Percentiles rank a stretch among this genome's conserved stretches.
phyloP scores from a whole-genome alignment of 371 early-diverging fungal genomes.

The Blakeslea trispora region DNA sequence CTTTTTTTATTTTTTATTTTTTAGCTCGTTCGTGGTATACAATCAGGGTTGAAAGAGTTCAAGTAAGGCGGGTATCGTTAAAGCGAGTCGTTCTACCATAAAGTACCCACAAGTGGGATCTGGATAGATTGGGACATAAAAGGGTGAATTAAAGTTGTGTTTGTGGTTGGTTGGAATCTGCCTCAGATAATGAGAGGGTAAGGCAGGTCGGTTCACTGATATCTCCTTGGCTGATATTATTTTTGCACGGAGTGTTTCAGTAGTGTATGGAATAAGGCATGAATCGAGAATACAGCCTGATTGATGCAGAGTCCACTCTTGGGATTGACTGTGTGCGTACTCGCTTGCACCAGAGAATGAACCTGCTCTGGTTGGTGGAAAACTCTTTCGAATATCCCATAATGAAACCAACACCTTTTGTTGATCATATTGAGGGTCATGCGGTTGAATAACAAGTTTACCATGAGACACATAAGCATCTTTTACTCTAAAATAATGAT shows the following conservation, averaged over 20 bases:
- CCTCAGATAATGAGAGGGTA: conserved; percentile 19
- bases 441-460: conserved; percentile 34
- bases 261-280: conserved; percentile 18
- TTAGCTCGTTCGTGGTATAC: no score
- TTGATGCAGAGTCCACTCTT: conserved; percentile 23
- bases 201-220: conserved; percentile 14
- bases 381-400: conserved; percentile 36
- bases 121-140: conserved; percentile 15
- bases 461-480: conserved; percentile 54
- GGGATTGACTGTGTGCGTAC: conserved; percentile 10
- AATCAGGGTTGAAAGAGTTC: conserved; percentile 13
- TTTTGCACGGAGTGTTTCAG: neutral
- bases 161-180: conserved; percentile 6
- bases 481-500: conserved; percentile 45
- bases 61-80: conserved; percentile 30
- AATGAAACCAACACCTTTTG: conserved; percentile 23
- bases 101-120: conserved; percentile 33
- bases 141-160: neutral
- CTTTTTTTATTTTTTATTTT: no score
- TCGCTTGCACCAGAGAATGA: conserved; percentile 40
- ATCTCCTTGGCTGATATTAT: neutral
- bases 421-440: conserved; percentile 7
- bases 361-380: conserved; percentile 31
- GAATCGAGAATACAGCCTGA: conserved; percentile 26
- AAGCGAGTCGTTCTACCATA: conserved; percentile 27